These are phyloP conservation scores for Penicillium cataractarum DNA, from an alignment of 495 filamentous ascomycete genomes.

Conservation along the genomic window DNA sequence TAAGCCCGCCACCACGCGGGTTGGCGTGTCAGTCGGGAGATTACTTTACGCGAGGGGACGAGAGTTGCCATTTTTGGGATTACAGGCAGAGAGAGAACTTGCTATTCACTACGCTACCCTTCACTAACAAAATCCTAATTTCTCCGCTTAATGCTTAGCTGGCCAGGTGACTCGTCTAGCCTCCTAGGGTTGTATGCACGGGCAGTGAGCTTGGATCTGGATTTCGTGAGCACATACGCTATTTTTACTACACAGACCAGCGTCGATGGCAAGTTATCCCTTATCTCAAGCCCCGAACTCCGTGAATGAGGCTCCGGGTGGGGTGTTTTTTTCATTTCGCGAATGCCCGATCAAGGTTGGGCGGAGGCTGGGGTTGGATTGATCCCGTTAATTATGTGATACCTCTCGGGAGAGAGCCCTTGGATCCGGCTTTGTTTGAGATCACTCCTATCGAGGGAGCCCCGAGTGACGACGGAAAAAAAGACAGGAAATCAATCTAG, in stretches of 20 bases:
- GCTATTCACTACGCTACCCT: too few species aligned
- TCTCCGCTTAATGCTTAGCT: too few species aligned
- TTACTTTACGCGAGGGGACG: slow-evolving; percentile 1
- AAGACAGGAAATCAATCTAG: background rate
- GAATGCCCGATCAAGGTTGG: background rate
- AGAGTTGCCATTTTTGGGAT: background rate
- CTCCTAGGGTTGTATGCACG: background rate
- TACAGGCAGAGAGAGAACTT: too few species aligned
- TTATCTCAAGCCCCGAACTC: background rate
- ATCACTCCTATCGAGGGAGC: too few species aligned
- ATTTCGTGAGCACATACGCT: background rate
- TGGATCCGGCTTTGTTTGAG: background rate
- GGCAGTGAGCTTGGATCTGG: background rate
- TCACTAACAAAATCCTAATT: background rate
- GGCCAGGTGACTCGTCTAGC: too few species aligned
- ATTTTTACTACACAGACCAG: background rate
- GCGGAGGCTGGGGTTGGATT: background rate
- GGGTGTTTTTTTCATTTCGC: slow-evolving; percentile 4
- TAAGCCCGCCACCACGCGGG: slow-evolving; percentile 5
- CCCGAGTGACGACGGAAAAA: too few species aligned
- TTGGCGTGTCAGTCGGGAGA: slow-evolving; percentile 1
- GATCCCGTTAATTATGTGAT: background rate
- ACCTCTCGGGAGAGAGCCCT: too few species aligned
- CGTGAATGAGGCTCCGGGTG: slow-evolving; percentile 4
- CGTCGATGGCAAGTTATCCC: background rate